phyloP scores from a whole-genome alignment of 345 rosid species.

The Pistacia integerrima region DNA sequence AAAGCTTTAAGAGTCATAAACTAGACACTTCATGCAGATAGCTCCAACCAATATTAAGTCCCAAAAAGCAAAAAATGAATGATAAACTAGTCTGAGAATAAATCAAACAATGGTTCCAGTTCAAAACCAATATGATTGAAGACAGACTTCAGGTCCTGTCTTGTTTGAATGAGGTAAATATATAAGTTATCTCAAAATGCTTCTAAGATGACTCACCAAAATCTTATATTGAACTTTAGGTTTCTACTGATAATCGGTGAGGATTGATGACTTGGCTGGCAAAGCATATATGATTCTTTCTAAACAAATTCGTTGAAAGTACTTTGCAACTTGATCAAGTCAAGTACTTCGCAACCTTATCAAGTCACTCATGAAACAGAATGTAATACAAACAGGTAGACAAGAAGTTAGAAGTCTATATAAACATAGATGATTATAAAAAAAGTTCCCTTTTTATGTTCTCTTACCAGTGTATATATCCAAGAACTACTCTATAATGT shows the following conservation, averaged over 20 bases:
- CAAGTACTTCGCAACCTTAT: not conserved
- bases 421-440: not conserved
- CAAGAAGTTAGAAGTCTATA: not conserved
- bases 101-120: not conserved
- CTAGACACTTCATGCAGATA: not conserved
- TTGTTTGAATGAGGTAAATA: not conserved
- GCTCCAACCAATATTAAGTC: not conserved
- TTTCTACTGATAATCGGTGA: not conserved
- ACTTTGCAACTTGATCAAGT: not conserved
- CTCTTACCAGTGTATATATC: not conserved
- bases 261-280: not conserved
- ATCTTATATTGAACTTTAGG: not conserved
- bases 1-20: not conserved
- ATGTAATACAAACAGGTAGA: not conserved
- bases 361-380: constrained; percentile 1
- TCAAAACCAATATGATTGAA: not conserved
- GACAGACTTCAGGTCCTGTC: not conserved
- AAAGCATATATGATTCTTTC: not conserved
- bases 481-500: not conserved
- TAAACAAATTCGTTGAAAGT: not conserved
- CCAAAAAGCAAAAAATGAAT: not conserved
- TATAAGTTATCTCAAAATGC: not conserved
- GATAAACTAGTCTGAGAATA: not conserved
- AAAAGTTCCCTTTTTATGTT: not conserved
- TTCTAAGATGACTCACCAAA: not conserved